Evolutionary conservation across 2,329 filamentous ascomycete species (phyloP).

Genomic region (Phialophora macrospora): DNA sequence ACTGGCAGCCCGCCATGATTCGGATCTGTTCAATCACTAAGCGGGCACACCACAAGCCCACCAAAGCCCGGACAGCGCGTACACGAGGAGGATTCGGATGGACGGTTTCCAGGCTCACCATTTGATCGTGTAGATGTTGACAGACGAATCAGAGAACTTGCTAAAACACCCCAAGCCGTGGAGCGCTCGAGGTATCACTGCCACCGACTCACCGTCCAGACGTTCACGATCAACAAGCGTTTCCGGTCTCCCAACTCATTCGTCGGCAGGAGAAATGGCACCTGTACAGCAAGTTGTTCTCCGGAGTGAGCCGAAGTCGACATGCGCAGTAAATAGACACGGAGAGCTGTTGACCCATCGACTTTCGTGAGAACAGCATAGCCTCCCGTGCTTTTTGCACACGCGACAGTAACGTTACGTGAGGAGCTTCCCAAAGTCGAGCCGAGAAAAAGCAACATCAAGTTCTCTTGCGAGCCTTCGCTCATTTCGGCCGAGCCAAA

Average conservation of each 20-base stretch:
- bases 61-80: neutral
- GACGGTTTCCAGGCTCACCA: neutral
- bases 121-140: neutral
- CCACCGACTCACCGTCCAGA: neutral
- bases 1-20: neutral
- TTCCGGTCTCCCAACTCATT: neutral
- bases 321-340: neutral
- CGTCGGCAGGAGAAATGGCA: neutral
- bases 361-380: neutral
- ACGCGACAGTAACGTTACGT: neutral
- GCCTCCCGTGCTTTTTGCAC: neutral
- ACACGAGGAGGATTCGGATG: neutral
- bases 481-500: neutral
- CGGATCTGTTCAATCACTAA: too few relatives aligned
- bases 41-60: neutral
- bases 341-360: neutral
- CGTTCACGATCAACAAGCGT: neutral
- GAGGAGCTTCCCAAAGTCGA: neutral
- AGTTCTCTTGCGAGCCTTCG: neutral
- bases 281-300: neutral
- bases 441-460: neutral
- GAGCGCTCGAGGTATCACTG: neutral
- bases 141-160: neutral
- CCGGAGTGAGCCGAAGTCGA: neutral
- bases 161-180: neutral